Percentiles rank a stretch among this genome's conserved stretches.
Evolutionary conservation across 2,329 filamentous ascomycete species (phyloP).

Genomic region (Talaromyces islandicus): DNA sequence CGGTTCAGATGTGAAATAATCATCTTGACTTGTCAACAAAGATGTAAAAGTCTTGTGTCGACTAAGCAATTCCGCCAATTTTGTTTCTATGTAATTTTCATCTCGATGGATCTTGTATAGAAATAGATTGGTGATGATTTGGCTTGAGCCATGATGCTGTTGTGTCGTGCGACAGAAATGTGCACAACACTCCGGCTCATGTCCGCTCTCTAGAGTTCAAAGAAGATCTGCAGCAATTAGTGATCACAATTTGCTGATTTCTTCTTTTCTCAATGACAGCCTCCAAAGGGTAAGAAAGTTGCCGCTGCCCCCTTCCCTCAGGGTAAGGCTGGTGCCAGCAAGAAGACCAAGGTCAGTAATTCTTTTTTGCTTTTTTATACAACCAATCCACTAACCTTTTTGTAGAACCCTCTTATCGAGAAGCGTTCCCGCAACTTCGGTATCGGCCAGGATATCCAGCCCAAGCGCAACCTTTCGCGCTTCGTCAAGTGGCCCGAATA

Average conservation of each 20-base stretch:
- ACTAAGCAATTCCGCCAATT: slow-evolving; percentile 34
- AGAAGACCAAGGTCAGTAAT: slow-evolving; percentile 93
- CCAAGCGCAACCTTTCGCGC: slow-evolving; percentile 86
- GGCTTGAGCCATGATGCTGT: slow-evolving; percentile 54
- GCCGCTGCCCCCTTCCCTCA: slow-evolving; percentile 94
- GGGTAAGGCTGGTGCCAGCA: slow-evolving; percentile 75
- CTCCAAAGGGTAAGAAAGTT: slow-evolving; percentile 99
- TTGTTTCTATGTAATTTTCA: slow-evolving; percentile 14
- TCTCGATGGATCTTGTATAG: slow-evolving; percentile 11
- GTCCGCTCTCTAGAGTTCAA: slow-evolving; percentile 82
- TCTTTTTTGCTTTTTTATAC: slow-evolving; percentile 12
- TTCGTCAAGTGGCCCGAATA: slow-evolving; percentile 99
- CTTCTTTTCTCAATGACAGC: slow-evolving; percentile 99
- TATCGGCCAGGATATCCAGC: slow-evolving; percentile 98
- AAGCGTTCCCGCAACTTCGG: slow-evolving; percentile 96
- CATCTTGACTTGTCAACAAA: slow-evolving; percentile 17
- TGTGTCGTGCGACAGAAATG: slow-evolving; percentile 7
- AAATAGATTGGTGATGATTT: slow-evolving; percentile 35
- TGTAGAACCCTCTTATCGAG: slow-evolving; percentile 97
- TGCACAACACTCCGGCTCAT: slow-evolving; percentile 18
- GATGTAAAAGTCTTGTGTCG: slow-evolving; percentile 17
- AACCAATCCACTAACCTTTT: not conserved
- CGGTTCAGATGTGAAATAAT: slow-evolving; percentile 20
- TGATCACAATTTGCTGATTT: slow-evolving; percentile 73
- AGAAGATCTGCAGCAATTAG: slow-evolving; percentile 65